phyloP scores from a whole-genome alignment of 352 stramenopile species.

The Phytophthora pluvialis region DNA sequence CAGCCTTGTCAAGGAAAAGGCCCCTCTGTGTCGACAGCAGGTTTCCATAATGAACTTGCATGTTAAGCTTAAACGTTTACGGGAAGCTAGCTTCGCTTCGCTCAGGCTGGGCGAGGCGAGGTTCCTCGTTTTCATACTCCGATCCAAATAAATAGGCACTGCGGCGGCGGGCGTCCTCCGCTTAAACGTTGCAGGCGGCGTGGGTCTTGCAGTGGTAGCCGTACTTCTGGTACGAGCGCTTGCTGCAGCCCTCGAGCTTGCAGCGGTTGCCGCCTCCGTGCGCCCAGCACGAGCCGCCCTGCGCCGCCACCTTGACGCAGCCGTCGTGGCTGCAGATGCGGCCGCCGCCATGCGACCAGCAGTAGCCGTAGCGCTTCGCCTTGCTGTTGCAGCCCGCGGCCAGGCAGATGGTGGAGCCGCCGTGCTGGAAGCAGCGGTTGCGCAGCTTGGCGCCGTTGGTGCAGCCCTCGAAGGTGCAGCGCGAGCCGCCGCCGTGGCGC shows the following conservation, averaged over 20 bases:
- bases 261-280: slow-evolving; percentile 83
- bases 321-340: slow-evolving; percentile 64
- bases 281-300: slow-evolving; percentile 76
- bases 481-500: slow-evolving; percentile 62
- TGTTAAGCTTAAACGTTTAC: slow-evolving; percentile 24
- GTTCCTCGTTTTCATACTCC: slow-evolving; percentile 13
- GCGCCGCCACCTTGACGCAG: slow-evolving; percentile 72
- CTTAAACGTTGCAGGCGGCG: slow-evolving; percentile 41
- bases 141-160: slow-evolving; percentile 41
- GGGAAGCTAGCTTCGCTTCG: slow-evolving; percentile 17
- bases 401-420: slow-evolving; percentile 72
- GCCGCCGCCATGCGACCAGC: slow-evolving; percentile 81
- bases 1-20: not conserved
- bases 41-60: slow-evolving; percentile 18
- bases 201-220: slow-evolving; percentile 75
- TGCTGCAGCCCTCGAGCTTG: slow-evolving; percentile 65
- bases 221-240: slow-evolving; percentile 81
- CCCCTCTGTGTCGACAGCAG: not conserved
- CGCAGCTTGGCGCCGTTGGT: slow-evolving; percentile 76
- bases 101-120: slow-evolving; percentile 11
- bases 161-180: not conserved
- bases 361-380: slow-evolving; percentile 84
- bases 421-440: slow-evolving; percentile 83
- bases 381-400: slow-evolving; percentile 69
- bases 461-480: slow-evolving; percentile 62